Percentiles rank a stretch among this genome's conserved stretches.
Evolutionary conservation across 192 early-diverging fungal genomes (phyloP).

Genomic region (Spizellomyces punctatus): DNA sequence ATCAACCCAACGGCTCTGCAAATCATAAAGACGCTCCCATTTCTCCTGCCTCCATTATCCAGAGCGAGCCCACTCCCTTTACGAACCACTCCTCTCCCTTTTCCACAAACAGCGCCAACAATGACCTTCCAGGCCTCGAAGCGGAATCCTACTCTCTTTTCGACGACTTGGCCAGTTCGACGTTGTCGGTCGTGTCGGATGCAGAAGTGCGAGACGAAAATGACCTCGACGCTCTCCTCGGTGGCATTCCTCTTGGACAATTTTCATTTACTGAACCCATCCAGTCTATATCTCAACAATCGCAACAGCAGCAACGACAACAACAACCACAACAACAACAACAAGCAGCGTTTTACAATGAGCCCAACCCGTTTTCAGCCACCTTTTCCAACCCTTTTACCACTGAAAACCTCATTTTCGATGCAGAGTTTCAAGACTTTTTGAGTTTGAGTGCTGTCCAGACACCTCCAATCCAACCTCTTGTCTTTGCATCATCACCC

Average conservation of each 20-base stretch:
- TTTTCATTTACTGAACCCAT: constrained; percentile 6
- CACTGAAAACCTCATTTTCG: constrained; percentile 10
- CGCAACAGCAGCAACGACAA: neutral
- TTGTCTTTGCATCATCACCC: neutral
- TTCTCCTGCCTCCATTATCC: constrained; percentile 14
- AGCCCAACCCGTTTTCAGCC: constrained; percentile 23
- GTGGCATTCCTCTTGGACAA: constrained; percentile 20
- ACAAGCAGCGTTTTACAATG: neutral
- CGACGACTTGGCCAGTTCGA: constrained; percentile 26
- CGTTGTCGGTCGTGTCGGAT: constrained; percentile 12
- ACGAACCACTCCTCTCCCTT: constrained; percentile 8
- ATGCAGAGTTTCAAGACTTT: constrained; percentile 33
- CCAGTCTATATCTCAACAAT: neutral
- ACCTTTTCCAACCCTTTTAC: constrained; percentile 29
- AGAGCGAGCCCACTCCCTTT: constrained; percentile 5
- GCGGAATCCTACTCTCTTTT: constrained; percentile 28
- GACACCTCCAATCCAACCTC: neutral
- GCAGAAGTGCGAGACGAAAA: neutral
- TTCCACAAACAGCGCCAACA: neutral
- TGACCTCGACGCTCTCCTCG: constrained; percentile 22
- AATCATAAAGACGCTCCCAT: constrained; percentile 3
- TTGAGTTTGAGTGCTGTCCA: constrained; percentile 9
- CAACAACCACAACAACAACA: constrained; percentile 6
- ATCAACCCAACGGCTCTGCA: neutral
- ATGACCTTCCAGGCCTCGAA: constrained; percentile 18